These are phyloP conservation scores for Trametes elegans DNA, from an alignment of 768 basidiomycete species.

Conservation along the genomic window DNA sequence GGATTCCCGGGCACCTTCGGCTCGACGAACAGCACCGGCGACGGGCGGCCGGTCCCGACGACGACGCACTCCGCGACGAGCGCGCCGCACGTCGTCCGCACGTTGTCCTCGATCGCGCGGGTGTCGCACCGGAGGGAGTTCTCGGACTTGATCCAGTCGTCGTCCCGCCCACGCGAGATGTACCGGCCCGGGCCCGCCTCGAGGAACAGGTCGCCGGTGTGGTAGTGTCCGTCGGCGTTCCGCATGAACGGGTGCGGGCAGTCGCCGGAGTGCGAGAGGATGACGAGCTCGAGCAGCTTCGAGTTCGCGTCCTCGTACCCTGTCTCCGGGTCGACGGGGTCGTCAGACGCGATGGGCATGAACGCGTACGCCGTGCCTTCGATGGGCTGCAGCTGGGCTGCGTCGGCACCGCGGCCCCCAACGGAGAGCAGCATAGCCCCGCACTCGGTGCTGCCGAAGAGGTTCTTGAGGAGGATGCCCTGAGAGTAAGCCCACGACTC, in stretches of 20 bases:
- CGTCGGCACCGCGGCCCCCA: conserved; percentile 50
- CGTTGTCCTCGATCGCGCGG: conserved; percentile 78
- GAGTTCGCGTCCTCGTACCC: conserved; percentile 51
- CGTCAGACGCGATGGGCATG: conserved; percentile 45
- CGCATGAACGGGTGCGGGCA: conserved; percentile 63
- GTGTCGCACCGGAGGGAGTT: conserved; percentile 79
- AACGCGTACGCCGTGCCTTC: conserved; percentile 68
- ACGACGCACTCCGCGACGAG: conserved; percentile 74
- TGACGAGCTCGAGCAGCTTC: conserved; percentile 64
- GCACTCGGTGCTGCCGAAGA: conserved; percentile 81
- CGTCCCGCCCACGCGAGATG: conserved; percentile 68
- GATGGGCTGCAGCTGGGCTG: conserved; percentile 53
- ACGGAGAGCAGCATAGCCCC: conserved; percentile 67
- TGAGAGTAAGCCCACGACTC: conserved; percentile 68
- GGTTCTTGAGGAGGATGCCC: conserved; percentile 67
- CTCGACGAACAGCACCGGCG: conserved; percentile 75
- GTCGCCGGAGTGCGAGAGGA: conserved; percentile 63
- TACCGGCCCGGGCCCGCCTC: conserved; percentile 58
- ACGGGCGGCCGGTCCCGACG: conserved; percentile 73
- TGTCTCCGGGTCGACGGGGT: conserved; percentile 30
- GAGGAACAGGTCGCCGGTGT: conserved; percentile 81
- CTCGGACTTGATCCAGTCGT: conserved; percentile 86
- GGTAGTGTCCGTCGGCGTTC: conserved; percentile 65
- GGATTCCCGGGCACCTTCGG: conserved; percentile 43
- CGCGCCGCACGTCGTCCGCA: conserved; percentile 59